Conservation (phyloP, 2,329 filamentous ascomycete species). For the Fusarium setosum region DNA sequence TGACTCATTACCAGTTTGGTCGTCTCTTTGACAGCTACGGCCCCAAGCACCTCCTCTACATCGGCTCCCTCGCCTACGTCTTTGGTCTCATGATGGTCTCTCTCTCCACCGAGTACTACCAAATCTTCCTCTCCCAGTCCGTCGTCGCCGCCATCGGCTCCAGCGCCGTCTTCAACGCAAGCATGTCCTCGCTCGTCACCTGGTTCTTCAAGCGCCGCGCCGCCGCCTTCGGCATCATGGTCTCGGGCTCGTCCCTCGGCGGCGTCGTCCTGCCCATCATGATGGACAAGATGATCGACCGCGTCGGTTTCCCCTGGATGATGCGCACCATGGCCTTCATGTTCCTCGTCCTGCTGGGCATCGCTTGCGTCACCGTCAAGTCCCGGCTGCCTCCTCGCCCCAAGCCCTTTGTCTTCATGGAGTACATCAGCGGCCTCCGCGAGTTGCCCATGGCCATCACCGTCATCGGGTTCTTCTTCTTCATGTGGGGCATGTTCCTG, state of each 20-base stretch:
- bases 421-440: slow-evolving; percentile 59
- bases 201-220: slow-evolving; percentile 66
- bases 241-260: slow-evolving; percentile 65
- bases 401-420: slow-evolving; percentile 56
- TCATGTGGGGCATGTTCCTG: slow-evolving; percentile 66
- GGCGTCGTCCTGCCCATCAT: slow-evolving; percentile 72
- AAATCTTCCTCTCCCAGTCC: slow-evolving; percentile 57
- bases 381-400: slow-evolving; percentile 57
- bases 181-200: slow-evolving; percentile 55
- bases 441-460: slow-evolving; percentile 59
- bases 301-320: slow-evolving; percentile 60
- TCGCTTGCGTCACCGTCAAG: slow-evolving; percentile 50
- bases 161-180: slow-evolving; percentile 55
- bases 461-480: slow-evolving; percentile 61
- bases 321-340: slow-evolving; percentile 61
- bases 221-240: slow-evolving; percentile 64
- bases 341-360: slow-evolving; percentile 50
- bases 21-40: slow-evolving; percentile 74
- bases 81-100: slow-evolving; percentile 75
- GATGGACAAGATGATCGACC: slow-evolving; percentile 62
- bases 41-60: slow-evolving; percentile 65
- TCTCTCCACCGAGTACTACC: slow-evolving; percentile 58
- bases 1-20: slow-evolving; percentile 55
- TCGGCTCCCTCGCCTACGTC: slow-evolving; percentile 67
- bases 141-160: slow-evolving; percentile 56